Percentiles rank a stretch among this genome's conserved stretches.
phyloP scores from a whole-genome alignment of 2,329 filamentous ascomycete genomes.

The Xylaria sp. region DNA sequence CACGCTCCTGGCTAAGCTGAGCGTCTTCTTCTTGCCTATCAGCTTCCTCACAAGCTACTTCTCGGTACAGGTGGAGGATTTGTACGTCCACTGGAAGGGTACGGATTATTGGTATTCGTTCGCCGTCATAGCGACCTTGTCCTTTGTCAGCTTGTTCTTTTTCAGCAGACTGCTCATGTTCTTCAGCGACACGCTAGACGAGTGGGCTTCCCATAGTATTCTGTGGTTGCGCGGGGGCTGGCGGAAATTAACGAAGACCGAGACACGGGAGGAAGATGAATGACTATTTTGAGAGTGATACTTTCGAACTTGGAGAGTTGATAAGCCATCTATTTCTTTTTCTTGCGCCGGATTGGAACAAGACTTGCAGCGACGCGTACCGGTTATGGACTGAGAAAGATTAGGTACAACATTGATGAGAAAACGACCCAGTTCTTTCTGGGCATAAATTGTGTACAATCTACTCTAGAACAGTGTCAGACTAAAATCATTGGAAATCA shows the following conservation, averaged over 20 bases:
- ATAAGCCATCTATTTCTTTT: background rate
- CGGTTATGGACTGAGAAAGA: background rate
- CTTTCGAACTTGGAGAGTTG: background rate
- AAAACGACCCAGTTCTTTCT: background rate
- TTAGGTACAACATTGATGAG: background rate
- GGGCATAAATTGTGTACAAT: background rate
- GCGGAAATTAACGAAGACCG: conserved; percentile 22
- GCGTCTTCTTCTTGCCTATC: conserved; percentile 76
- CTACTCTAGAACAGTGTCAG: background rate
- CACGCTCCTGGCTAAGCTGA: conserved; percentile 74
- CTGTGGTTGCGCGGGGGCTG: conserved; percentile 23
- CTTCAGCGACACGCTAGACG: conserved; percentile 52
- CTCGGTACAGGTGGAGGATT: conserved; percentile 65
- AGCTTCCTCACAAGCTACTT: conserved; percentile 78
- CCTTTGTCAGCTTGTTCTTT: conserved; percentile 63
- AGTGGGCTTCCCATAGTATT: conserved; percentile 38
- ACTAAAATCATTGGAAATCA: background rate
- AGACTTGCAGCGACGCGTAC: background rate
- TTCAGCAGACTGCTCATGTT: conserved; percentile 54
- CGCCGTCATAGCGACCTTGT: conserved; percentile 64
- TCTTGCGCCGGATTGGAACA: background rate
- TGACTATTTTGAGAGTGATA: conserved; percentile 4
- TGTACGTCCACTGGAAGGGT: conserved; percentile 62
- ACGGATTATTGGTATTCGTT: conserved; percentile 73
- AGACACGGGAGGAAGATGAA: conserved; percentile 27